phyloP scores from a whole-genome alignment of 305 asterid genomes.

The Fraxinus velutina region DNA sequence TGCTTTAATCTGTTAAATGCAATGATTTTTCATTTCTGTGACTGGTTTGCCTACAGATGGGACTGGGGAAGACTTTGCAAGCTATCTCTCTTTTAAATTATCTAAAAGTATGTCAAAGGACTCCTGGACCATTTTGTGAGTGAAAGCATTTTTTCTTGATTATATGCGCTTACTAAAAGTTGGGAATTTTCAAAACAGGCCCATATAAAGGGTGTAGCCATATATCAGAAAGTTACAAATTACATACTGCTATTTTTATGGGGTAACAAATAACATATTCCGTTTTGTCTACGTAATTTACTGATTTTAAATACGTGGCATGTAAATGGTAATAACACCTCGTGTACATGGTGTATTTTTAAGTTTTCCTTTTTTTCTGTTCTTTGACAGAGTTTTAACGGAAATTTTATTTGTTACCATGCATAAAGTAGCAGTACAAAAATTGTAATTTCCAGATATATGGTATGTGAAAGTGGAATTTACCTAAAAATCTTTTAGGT shows the following conservation, averaged over 20 bases:
- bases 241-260: neutral
- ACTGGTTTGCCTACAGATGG: slow-evolving; percentile 60
- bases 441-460: neutral
- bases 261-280: neutral
- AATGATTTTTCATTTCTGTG: slow-evolving; percentile 20
- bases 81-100: slow-evolving; percentile 80
- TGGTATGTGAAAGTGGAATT: neutral
- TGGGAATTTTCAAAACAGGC: neutral
- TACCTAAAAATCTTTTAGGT: neutral
- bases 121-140: slow-evolving; percentile 85
- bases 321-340: neutral
- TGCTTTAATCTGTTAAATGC: slow-evolving; percentile 9
- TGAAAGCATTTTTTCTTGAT: slow-evolving; percentile 23
- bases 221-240: neutral
- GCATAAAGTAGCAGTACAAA: neutral
- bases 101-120: slow-evolving; percentile 57
- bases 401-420: neutral
- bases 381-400: neutral
- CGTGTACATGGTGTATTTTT: neutral
- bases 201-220: neutral
- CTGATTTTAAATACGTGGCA: neutral
- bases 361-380: neutral
- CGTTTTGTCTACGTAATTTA: neutral
- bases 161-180: neutral
- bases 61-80: slow-evolving; percentile 93